Conservation (phyloP, 768 basidiomycete species). For the Termitomyces sp. region DNA sequence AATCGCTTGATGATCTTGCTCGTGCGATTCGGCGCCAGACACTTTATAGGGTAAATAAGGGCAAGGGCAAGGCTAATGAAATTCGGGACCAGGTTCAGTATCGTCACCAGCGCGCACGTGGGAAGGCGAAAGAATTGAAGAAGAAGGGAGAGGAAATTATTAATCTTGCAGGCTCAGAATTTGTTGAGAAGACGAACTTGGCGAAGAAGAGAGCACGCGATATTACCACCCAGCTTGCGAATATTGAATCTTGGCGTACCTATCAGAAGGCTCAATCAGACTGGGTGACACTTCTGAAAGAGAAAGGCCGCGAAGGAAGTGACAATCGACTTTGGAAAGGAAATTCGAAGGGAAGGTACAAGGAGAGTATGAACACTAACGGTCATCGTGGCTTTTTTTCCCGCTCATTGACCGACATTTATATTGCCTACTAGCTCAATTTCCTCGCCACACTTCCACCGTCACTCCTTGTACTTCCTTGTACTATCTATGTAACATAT, state of each 20-base stretch:
- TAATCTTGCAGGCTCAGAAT: conserved; percentile 32
- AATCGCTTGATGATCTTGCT: conserved; percentile 54
- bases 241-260: conserved; percentile 24
- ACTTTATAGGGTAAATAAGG: conserved; percentile 36
- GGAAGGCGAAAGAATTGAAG: conserved; percentile 47
- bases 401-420: conserved; percentile 8
- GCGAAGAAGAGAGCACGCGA: conserved; percentile 15
- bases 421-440: conserved; percentile 1
- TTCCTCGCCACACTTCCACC: background rate
- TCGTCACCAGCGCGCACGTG: conserved; percentile 47
- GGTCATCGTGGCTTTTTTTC: conserved; percentile 6
- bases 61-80: conserved; percentile 39
- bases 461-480: background rate
- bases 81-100: conserved; percentile 39
- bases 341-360: conserved; percentile 1
- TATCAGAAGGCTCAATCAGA: conserved; percentile 27
- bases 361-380: background rate
- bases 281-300: conserved; percentile 22
- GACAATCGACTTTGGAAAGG: background rate
- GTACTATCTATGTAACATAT: background rate
- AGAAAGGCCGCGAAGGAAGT: conserved; percentile 11
- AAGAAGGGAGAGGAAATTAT: conserved; percentile 43
- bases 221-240: conserved; percentile 26
- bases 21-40: conserved; percentile 46
- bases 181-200: conserved; percentile 32